A percentile compares a stretch with the other conserved stretches of the same genome.
Conservation (phyloP, 2,329 filamentous ascomycete species). For the Epichloe hybrida region DNA sequence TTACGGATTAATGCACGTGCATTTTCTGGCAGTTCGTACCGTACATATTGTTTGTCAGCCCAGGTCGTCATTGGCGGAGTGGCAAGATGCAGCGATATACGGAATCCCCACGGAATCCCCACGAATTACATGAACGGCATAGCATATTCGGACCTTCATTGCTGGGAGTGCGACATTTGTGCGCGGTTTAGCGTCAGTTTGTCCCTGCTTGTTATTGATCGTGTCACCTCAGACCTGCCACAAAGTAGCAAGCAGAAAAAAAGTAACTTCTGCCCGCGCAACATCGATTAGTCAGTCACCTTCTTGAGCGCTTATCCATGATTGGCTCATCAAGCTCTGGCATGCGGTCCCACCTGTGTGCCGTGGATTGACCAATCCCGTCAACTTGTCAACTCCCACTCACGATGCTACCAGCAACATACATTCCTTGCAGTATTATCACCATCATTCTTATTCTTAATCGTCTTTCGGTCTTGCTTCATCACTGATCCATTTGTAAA, state of each 20-base stretch:
- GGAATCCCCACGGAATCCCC: too few species aligned
- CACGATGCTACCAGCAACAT: background rate
- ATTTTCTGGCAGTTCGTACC: too few species aligned
- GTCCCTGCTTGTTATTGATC: background rate
- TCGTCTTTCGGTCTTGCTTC: background rate
- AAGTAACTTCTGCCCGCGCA: too few species aligned
- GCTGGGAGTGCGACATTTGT: constrained; percentile 17
- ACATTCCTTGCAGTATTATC: background rate
- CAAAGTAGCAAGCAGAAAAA: background rate
- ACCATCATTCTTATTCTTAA: background rate
- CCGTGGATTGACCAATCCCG: background rate
- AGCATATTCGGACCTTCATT: too few species aligned
- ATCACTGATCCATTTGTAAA: too few species aligned
- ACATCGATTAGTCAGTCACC: too few species aligned
- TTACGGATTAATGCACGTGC: too few species aligned
- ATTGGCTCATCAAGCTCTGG: background rate
- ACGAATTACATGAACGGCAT: too few species aligned
- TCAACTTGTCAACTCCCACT: background rate
- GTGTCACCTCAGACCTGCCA: background rate
- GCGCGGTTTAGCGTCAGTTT: constrained; percentile 14
- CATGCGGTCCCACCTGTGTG: background rate
- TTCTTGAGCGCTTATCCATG: too few species aligned
- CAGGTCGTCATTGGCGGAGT: too few species aligned
- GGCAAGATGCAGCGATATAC: too few species aligned
- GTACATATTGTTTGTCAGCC: too few species aligned